A percentile compares a stretch with the other conserved stretches of the same genome.
phyloP scores from a whole-genome alignment of 2,329 filamentous ascomycete species.

The Trichoderma endophyticum region DNA sequence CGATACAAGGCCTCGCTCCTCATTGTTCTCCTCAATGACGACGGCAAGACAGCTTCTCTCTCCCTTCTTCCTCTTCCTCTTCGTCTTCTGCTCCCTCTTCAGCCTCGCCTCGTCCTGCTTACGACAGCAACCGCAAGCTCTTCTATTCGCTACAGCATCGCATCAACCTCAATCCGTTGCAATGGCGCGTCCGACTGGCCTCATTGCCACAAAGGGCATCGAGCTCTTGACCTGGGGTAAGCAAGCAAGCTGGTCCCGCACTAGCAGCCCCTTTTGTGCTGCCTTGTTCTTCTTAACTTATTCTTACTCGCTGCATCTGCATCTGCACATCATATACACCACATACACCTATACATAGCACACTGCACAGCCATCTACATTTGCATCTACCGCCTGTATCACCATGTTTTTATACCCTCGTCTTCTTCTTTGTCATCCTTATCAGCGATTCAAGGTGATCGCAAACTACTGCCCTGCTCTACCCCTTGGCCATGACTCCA shows the following conservation, averaged over 20 bases:
- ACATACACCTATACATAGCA: not conserved
- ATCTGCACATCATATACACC: not conserved
- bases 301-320: not conserved
- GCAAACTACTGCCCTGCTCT: not conserved
- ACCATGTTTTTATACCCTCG: not conserved
- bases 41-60: not conserved
- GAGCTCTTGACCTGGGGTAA: slow-evolving; percentile 58
- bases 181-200: slow-evolving; percentile 44
- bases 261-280: not conserved
- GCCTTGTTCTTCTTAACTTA: not conserved
- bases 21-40: not conserved
- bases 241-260: slow-evolving; percentile 5
- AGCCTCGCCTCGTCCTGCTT: not conserved
- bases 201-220: slow-evolving; percentile 61
- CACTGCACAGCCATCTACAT: not conserved
- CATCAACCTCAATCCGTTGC: not conserved
- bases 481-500: not conserved
- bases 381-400: not conserved
- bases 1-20: not conserved
- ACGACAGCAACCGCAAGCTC: not conserved
- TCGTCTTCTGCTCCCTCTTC: not conserved
- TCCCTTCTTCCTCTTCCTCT: not conserved
- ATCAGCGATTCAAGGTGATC: not conserved
- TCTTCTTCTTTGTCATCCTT: not conserved
- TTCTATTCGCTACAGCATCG: not conserved